Evolutionary conservation across 2,329 filamentous ascomycete species (phyloP), one percentile per base, ranked within the genome.

Genomic region (Juglanconis oblonga): DNA sequence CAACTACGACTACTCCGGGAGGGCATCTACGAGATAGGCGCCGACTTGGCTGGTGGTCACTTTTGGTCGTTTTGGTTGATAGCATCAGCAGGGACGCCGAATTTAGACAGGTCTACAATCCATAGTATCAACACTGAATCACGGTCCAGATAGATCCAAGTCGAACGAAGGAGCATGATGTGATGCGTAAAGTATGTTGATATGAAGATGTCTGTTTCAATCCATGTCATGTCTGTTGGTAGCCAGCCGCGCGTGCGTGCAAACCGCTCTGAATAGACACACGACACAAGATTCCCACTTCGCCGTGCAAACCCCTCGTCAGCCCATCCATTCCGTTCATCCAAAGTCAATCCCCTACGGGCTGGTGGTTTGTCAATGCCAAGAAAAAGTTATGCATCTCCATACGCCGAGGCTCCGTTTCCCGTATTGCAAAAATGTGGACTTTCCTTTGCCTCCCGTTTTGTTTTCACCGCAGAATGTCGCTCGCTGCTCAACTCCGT

Each of bases 341-440:
- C 49, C 52, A 59, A 50, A 59, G 33, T 24, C 17, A 2, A 29
- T 49, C 49, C 24, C 40, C 13, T 53, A 6, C n/a, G 9, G 5
- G 38, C 35, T 44, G 50, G 35, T 33, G 57, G 24, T 24, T 7
- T 55, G 31, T 38, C 47, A 14, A 55, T 42, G 32, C 40, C 33
- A 9, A 52, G 24, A 55, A 44, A 7, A 36, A 14, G 31, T n/a
- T 45, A 48, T 29, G 9, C 44, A 24, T 47, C 33, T 11, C 32
- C 14, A n/a, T 55, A 59, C 57, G 47, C 60, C 60, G 33, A 52
- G 36, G 57, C 52, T 54, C 50, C 53, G 48, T 54, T 48, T 38
- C 42, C 53, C 9, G 11, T 53, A 17, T 48, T 48, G 45, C 45
- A 29, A 29, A 48, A 32, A 31, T n/a, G 14, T 11, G 29, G 38